A percentile compares a stretch with the other conserved stretches of the same genome.
phyloP scores from a whole-genome alignment of 2,329 filamentous ascomycete genomes.

The Fusarium praegraminearum region DNA sequence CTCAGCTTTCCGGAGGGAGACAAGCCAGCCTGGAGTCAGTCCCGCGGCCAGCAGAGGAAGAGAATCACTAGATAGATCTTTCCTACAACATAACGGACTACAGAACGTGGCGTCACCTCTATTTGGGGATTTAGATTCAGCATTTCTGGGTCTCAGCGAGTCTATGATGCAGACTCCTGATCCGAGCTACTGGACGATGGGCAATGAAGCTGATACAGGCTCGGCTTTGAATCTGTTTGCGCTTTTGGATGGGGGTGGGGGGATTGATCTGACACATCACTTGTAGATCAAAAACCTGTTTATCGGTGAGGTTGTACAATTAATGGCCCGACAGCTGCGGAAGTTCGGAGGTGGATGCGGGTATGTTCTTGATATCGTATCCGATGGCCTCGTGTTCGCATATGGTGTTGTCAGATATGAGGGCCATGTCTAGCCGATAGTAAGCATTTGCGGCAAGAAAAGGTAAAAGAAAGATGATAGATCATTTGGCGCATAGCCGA shows the following conservation, averaged over 20 bases:
- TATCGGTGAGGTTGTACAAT: not conserved
- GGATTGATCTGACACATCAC: conserved; percentile 63
- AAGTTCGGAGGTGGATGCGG: not conserved
- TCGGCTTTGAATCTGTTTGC: conserved; percentile 64
- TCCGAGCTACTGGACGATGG: conserved; percentile 55
- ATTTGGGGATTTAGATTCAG: conserved; percentile 54
- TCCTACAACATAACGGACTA: conserved; percentile 46
- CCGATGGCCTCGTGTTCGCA: not conserved
- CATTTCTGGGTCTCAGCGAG: conserved; percentile 55
- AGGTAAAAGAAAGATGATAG: conserved; percentile 3
- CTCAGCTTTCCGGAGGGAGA: conserved; percentile 16
- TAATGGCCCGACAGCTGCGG: not conserved
- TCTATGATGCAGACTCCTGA: conserved; percentile 58
- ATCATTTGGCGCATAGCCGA: not conserved
- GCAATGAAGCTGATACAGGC: conserved; percentile 57
- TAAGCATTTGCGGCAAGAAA: conserved; percentile 2
- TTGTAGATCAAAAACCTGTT: conserved; percentile 38
- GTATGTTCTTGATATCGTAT: not conserved
- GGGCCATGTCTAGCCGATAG: conserved; percentile 12
- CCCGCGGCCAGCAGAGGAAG: conserved; percentile 33
- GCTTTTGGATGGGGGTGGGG: conserved; percentile 63
- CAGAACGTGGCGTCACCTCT: conserved; percentile 49
- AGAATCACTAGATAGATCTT: conserved; percentile 46
- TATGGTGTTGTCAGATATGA: conserved; percentile 2
- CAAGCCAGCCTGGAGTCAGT: conserved; percentile 26